These are phyloP conservation scores for Leptographium radiaticola DNA, from an alignment of 2,329 filamentous ascomycete species.

Conservation along the genomic window DNA sequence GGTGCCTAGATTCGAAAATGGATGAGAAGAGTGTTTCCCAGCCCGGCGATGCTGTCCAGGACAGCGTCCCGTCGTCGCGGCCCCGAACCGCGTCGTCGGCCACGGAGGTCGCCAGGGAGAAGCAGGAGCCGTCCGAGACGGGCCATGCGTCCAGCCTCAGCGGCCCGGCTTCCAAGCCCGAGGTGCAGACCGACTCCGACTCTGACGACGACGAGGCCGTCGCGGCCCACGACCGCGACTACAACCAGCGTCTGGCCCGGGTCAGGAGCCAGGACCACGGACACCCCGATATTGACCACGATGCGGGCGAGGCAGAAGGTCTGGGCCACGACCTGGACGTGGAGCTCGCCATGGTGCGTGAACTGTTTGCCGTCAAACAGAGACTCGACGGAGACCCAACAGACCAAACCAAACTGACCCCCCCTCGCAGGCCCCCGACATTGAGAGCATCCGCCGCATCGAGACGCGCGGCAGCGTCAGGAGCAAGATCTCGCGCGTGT, in stretches of 20 bases:
- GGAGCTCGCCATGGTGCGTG: neutral
- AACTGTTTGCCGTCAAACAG: too few species aligned
- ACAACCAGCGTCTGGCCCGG: neutral
- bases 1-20: neutral
- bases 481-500: neutral
- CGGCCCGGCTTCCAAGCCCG: neutral
- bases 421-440: neutral
- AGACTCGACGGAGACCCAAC: too few species aligned
- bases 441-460: neutral
- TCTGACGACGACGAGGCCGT: constrained; percentile 7
- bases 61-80: neutral
- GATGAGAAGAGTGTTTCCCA: neutral
- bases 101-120: neutral
- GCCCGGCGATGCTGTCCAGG: too few species aligned
- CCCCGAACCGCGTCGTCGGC: neutral
- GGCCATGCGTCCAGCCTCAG: too few species aligned
- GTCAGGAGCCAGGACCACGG: neutral
- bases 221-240: neutral
- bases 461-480: constrained; percentile 3
- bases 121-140: neutral
- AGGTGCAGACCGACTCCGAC: neutral
- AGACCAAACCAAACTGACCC: too few species aligned
- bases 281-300: neutral
- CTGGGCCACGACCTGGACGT: neutral
- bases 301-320: neutral